Evolutionary conservation across 2,329 filamentous ascomycete species (phyloP), one percentile per base, ranked within the genome.

Genomic region (Thermoascus crustaceus): DNA sequence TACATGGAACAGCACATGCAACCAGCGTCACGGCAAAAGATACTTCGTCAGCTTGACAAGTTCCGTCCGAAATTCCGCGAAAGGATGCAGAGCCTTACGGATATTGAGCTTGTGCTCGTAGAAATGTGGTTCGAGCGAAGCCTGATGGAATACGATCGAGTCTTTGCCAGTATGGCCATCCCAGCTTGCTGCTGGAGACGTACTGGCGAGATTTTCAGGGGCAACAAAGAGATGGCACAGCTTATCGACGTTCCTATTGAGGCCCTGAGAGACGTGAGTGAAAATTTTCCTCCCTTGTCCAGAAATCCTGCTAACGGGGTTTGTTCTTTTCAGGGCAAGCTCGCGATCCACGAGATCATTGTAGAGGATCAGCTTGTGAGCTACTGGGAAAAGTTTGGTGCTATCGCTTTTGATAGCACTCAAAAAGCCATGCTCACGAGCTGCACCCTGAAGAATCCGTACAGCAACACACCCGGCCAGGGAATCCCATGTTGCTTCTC

Each of bases 111-210:
- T 17, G 81, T 96, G 18, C 78, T 88, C 40, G 89, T 96, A 7
- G 91, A 98, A 64, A 95, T 96, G 86, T 96, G 91, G 89, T 96
- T 98, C 55, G 91, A 98, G 61, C 79, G 83, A 52, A 91, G 85
- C 44, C 66, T 98, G 48, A 91, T 96, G 83, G 91, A 96, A 57
- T 96, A 96, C 52, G 91, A 98, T 54, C 85, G 91, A 20, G 88
- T 98, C 1, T 98, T 98, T 66, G 91, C 91, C 2, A 94, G 87
- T 58, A 98, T 98, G 91, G 91, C 91, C 2, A 89, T 98, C 43
- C 91, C 91, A 0, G 91, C 91, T 9, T 98, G 91, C 62, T 94
- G 89, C 58, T 98, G 91, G 91, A 75, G 91, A 52, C 75, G 91
- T 53, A 98, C 91, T 0, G 91, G 91, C 7, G 91, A 98, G 66